Evolutionary conservation across 495 filamentous ascomycete genomes (phyloP), one percentile per base, ranked within the genome.

Genomic region (Trichoderma gamsii): DNA sequence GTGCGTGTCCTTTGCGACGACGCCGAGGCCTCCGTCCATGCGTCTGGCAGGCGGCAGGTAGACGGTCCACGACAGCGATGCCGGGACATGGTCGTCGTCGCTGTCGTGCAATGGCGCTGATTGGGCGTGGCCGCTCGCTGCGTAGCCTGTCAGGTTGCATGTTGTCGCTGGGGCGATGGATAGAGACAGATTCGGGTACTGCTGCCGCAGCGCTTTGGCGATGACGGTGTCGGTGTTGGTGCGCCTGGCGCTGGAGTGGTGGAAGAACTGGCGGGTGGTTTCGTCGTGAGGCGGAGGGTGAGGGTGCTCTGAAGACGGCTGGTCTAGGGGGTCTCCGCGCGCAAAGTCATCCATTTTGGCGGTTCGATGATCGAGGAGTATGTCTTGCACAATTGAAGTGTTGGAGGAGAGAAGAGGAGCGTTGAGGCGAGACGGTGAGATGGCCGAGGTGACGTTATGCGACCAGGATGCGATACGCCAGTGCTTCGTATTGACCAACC

Each of bases 211-310:
- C 1, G 84, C 72, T 43, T 77, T 70, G 41, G 79, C 78, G 64
- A 89, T 79, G 41, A 85, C 73, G 6, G 76, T 71, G 76, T 88
- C 84, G 15, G 85, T 86, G 70, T 78, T 80, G 74, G 80, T 65
- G 16, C 85, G 78, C 65, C 76, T 72, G 63, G 71, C 86, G 12
- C 78, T 72, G 41, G 79, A 76, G 72, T 87, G 83, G 16, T 77
- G 63, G 71, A 84, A 78, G 73, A 77, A 81, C 7, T 66, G 41
- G 21, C 46, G 43, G 25, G 74, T 72, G 8, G 76, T 68, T 38
- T 56, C 49, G 65, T 77, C 75, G 23, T 59, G 51, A 59, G n/a
- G n/a, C n/a, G 12, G 51, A 59, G n/a, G 51, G 51, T 56, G 18
- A 21, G 43, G 16, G 44, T 13, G 35, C 35, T 38, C 35, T 2